Base-by-base conservation (phyloP, 2,329 filamentous ascomycete genomes). In the Trichoderma guizhouense region DNA sequence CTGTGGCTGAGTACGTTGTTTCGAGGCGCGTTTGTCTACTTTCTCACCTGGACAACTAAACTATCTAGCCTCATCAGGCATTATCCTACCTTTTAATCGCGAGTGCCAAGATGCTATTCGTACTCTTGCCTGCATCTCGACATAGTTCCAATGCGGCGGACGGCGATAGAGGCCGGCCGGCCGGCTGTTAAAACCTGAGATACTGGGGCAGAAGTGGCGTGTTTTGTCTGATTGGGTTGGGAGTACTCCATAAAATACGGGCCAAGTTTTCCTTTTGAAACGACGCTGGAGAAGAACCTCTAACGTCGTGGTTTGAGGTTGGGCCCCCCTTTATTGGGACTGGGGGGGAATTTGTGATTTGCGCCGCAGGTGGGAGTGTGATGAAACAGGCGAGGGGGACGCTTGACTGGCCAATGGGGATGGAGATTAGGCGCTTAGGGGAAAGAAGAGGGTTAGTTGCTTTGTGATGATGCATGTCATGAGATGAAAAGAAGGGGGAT, bases 331-430 rank as follows among this genome's bases (percentile, higher is more conserved):
- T n/a, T 9, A 32, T 58, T 30, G 43, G 43, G 43, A 15, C 39
- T 30, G 15, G 53, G 26, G 24, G 53, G 18, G 26, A 14, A 11
- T 30, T 60, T 61, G 55, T 69, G 64, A 67, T 69, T 69, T 32
- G 11, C 55, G 66, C 36, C 26, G 36, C 26, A 39, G 55, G 57
- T 51, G 57, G 57, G 28, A 30, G 51, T 55, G 67, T 62, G 67
- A 53, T 70, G 67, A 64, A 70, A 69, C 55, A 64, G 68, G 68
- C 58, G 68, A 70, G 36, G 69, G n/a, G 32, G 30, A 58, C 61
- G 66, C 69, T 71, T 71, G 69, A 39, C 34, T 24, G 51, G 62
- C 69, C 69, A 71, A 71, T 71, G 62, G 61, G 24, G 30, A 47
- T 30, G 47, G 47, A 12, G 69, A 68, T 66, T 71, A 71, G 69